phyloP scores from a whole-genome alignment of 768 basidiomycete genomes.

The Boletus reticulatus region DNA sequence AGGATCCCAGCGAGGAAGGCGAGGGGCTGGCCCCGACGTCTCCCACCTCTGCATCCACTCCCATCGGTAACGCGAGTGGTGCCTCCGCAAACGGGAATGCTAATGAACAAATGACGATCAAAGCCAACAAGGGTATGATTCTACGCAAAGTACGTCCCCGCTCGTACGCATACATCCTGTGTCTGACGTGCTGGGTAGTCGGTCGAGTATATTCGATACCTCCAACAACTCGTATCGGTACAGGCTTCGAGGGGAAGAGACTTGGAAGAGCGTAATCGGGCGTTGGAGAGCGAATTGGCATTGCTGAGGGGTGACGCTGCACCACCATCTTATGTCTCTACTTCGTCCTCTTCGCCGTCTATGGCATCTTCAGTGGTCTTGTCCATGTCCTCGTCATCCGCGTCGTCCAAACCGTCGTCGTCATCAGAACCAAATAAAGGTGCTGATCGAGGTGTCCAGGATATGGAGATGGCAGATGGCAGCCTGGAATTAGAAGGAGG shows the following conservation, averaged over 20 bases:
- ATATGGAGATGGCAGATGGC: constrained; percentile 21
- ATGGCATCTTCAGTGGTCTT: constrained; percentile 15
- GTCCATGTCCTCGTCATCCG: constrained; percentile 18
- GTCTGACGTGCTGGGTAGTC: constrained; percentile 31
- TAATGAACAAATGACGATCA: constrained; percentile 51
- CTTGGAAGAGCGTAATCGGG: constrained; percentile 68
- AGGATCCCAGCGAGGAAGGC: constrained; percentile 30
- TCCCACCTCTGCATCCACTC: constrained; percentile 18
- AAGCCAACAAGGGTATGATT: constrained; percentile 96
- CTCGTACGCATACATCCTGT: not conserved
- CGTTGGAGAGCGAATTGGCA: constrained; percentile 29
- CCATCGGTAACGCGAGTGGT: constrained; percentile 4
- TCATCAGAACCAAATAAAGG: not conserved
- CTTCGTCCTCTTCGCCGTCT: constrained; percentile 20
- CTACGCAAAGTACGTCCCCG: constrained; percentile 58
- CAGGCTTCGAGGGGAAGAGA: constrained; percentile 79
- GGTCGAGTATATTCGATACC: constrained; percentile 62
- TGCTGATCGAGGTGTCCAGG: not conserved
- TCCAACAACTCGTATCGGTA: constrained; percentile 81
- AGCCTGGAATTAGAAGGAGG: not conserved
- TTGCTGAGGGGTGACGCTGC: constrained; percentile 18
- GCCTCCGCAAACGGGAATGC: not conserved
- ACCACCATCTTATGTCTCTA: constrained; percentile 7
- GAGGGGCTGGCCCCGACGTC: constrained; percentile 22
- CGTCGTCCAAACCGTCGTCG: constrained; percentile 11